Evolutionary conservation across 345 rosid genomes (phyloP).

Genomic region (Hibiscus trionum): DNA sequence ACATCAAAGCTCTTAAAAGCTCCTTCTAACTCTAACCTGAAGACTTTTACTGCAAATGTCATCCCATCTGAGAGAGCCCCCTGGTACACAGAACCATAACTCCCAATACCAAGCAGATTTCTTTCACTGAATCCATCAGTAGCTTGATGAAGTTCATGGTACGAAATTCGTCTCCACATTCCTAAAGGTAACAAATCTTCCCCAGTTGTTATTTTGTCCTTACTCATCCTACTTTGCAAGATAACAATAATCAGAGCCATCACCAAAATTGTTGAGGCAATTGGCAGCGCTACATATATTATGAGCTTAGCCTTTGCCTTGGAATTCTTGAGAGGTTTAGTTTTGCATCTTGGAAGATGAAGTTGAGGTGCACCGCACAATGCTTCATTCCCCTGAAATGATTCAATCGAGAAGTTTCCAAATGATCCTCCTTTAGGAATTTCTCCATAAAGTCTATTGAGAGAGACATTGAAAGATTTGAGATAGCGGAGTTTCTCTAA

Average conservation of each 20-base stretch:
- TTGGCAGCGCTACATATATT: background rate
- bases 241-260: background rate
- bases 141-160: background rate
- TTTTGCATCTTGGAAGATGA: conserved; percentile 3
- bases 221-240: background rate
- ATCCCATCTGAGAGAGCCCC: conserved; percentile 7
- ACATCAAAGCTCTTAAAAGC: conserved; percentile 10
- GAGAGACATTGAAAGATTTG: conserved; percentile 12
- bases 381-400: conserved; percentile 10
- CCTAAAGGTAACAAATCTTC: background rate
- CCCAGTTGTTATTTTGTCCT: too few species aligned
- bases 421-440: conserved; percentile 16
- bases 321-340: background rate
- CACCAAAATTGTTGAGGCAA: background rate
- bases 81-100: conserved; percentile 15
- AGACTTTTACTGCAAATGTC: conserved; percentile 12
- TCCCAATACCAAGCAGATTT: conserved; percentile 1
- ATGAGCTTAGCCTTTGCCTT: background rate
- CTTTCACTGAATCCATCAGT: background rate
- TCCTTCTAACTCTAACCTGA: background rate
- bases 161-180: conserved; percentile 7
- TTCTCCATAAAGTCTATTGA: conserved; percentile 17
- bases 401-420: conserved; percentile 5
- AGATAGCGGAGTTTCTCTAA: conserved; percentile 1
- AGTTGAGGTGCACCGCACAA: conserved; percentile 9